Evolutionary conservation across 2,329 filamentous ascomycete species (phyloP).

Genomic region (Pseudogymnoascus sp.): DNA sequence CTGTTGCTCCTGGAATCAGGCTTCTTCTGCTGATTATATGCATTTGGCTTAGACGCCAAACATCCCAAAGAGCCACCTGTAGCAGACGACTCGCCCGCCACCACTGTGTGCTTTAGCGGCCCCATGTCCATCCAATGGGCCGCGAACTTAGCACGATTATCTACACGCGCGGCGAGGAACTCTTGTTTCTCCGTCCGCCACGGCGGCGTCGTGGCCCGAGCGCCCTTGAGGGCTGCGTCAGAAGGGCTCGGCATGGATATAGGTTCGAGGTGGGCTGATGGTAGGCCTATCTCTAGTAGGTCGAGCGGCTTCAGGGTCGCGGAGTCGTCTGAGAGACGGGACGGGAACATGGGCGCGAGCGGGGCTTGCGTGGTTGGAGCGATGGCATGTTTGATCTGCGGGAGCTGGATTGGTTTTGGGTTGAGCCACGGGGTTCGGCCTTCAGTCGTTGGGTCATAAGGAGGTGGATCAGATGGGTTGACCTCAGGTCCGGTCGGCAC

Average conservation of each 20-base stretch:
- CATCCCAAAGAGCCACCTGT: background rate
- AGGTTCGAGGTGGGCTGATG: background rate
- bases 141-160: background rate
- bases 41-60: background rate
- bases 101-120: background rate
- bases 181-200: slow-evolving; percentile 3
- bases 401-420: background rate
- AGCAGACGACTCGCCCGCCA: background rate
- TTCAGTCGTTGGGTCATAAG: background rate
- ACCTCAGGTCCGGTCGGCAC: background rate
- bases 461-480: background rate
- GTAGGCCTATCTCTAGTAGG: background rate
- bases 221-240: background rate
- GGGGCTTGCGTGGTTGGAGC: background rate
- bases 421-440: background rate
- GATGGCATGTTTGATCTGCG: background rate
- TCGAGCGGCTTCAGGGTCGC: background rate
- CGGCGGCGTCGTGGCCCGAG: background rate
- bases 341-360: background rate
- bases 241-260: background rate
- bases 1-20: background rate
- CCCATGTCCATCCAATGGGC: background rate
- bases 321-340: background rate
- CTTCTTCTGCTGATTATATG: background rate
- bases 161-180: background rate